Percentiles rank a stretch among this genome's conserved stretches.
phyloP scores from a whole-genome alignment of 2,329 filamentous ascomycete species.

The Tolypocladium tundrense region DNA sequence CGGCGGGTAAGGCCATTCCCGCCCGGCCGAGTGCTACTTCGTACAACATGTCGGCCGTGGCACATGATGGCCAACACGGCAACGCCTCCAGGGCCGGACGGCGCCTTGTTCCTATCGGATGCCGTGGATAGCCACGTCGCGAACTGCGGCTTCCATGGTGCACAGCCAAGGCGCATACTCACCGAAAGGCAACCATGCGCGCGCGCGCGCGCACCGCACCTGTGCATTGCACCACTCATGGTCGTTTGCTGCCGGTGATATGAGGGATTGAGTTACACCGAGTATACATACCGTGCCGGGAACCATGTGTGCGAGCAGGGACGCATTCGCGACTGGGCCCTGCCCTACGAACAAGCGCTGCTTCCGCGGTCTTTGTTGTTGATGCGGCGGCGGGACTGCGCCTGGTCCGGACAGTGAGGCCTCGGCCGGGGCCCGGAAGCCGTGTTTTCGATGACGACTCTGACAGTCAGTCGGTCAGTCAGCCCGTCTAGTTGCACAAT shows the following conservation, averaged over 20 bases:
- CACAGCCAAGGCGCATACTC: slow-evolving; percentile 1
- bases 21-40: neutral
- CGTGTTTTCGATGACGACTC: neutral
- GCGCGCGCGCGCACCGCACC: neutral
- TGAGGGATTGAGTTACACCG: neutral
- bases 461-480: neutral
- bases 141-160: neutral
- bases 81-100: neutral
- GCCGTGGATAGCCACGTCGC: neutral
- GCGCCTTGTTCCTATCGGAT: slow-evolving; percentile 1
- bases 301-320: neutral
- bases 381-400: neutral
- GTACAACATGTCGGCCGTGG: neutral
- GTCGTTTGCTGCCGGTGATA: neutral
- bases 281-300: neutral
- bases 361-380: neutral
- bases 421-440: neutral
- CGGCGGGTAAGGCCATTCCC: slow-evolving; percentile 1
- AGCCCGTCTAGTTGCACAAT: neutral
- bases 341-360: neutral
- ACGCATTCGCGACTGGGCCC: neutral
- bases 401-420: neutral
- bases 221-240: neutral
- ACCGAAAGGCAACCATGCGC: neutral
- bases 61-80: neutral